These are phyloP conservation scores for Amborella trichopoda DNA, from an alignment of 164 flowering plant genomes.

Conservation along the genomic window DNA sequence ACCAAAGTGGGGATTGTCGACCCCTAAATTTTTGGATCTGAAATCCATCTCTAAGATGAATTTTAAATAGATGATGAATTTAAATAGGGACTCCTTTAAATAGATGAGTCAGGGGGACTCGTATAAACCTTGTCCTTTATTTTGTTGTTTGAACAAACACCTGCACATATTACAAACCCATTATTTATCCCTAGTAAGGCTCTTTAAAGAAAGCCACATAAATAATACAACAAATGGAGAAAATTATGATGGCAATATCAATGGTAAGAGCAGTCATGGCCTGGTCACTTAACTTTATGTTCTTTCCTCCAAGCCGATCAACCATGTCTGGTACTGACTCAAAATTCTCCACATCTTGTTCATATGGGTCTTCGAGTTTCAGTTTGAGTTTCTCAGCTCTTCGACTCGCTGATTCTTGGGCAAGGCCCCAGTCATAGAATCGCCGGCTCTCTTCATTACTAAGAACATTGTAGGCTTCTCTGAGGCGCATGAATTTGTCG, in stretches of 20 bases:
- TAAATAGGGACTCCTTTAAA: too few relatives aligned
- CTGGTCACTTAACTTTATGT: constrained; percentile 71
- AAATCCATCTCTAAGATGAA: too few relatives aligned
- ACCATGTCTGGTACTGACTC: constrained; percentile 62
- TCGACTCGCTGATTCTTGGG: constrained; percentile 70
- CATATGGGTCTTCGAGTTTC: constrained; percentile 63
- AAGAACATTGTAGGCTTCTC: constrained; percentile 51
- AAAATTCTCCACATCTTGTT: constrained; percentile 33
- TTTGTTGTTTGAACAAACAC: too few relatives aligned
- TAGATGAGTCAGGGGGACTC: too few relatives aligned
- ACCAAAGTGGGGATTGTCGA: too few relatives aligned
- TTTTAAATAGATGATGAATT: too few relatives aligned
- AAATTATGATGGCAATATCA: constrained; percentile 38
- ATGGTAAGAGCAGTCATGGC: constrained; percentile 61
- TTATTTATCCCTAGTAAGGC: constrained; percentile 16
- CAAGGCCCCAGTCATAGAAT: constrained; percentile 83
- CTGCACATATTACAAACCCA: too few relatives aligned
- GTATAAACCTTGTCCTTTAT: too few relatives aligned
- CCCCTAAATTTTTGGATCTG: too few relatives aligned
- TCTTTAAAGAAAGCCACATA: constrained; percentile 43
- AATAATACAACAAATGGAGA: constrained; percentile 35
- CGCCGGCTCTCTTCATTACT: constrained; percentile 59
- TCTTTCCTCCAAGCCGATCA: constrained; percentile 74
- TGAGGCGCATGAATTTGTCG: constrained; percentile 65
- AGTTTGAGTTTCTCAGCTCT: constrained; percentile 64